Evolutionary conservation across 441 rosid species (phyloP), one percentile per base, ranked within the genome.

Genomic region (Manihot esculenta): DNA sequence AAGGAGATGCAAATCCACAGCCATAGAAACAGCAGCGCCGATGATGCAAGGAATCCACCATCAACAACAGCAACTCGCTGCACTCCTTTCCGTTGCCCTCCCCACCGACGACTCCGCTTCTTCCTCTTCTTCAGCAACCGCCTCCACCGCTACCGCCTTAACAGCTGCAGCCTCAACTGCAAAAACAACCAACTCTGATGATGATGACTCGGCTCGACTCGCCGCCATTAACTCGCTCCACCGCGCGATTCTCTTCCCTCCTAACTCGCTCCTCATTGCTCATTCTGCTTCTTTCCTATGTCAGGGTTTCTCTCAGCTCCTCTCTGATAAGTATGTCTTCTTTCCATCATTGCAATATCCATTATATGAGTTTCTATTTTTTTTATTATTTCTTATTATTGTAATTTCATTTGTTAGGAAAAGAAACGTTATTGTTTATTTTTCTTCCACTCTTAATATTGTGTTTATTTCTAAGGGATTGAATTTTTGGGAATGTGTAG

Each of bases 231-330:
- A 77, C 84, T 91, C 96, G 20, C 98, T 95, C 72, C 97, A 89
- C 78, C 90, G 97, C 68, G 95, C 97, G 48, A 84, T 95, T 73
- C 81, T 88, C 64, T 93, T 80, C 71, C 95, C 93, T 70, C 99
- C 91, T 11, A 92, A 92, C 86, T 92, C 96, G 18, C 80, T 95
- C 76, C 89, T 92, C 68, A 83, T 95, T 21, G 73, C 89, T 30
- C 97, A 92, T 84, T 92, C 96, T 68, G 97, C 98, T 72, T 79
- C 98, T 63, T 92, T 83, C 76, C 96, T 92, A 68, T 79, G 89
- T 58, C 93, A 89, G 81, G 99, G 96, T 54, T 84, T 95, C 82
- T 91, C 90, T 68, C 87, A 91, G 70, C 98, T 95, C 73, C 88
- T 88, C 62, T 74, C 89, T 6, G 98, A 93, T 80, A 91, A 93